Conservation (phyloP, 2,329 filamentous ascomycete species). For the Ilyonectria sp. region DNA sequence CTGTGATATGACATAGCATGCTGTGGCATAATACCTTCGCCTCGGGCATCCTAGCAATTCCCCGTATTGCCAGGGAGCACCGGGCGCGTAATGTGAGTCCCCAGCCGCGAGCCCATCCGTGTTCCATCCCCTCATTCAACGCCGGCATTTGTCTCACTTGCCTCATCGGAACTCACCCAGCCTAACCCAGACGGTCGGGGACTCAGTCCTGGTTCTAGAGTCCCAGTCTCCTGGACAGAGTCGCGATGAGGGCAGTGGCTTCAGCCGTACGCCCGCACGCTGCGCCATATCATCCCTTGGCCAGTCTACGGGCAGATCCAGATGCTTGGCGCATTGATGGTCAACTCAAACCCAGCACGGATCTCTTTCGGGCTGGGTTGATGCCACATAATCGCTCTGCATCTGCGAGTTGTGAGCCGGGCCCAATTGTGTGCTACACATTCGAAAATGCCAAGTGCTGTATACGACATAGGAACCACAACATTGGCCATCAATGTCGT, state of each 20-base stretch:
- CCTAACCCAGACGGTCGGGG: conserved; percentile 8
- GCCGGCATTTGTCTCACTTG: conserved; percentile 23
- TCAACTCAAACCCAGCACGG: conserved; percentile 7
- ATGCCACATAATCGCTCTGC: conserved; percentile 3
- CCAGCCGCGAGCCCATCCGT: conserved; percentile 8
- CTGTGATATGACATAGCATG: conserved; percentile 1
- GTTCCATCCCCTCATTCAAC: conserved; percentile 23
- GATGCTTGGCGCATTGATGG: conserved; percentile 11
- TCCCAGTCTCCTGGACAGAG: conserved; percentile 1
- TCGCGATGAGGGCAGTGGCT: conserved; percentile 9
- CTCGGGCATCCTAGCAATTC: conserved; percentile 1
- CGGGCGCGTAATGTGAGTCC: conserved; percentile 1
- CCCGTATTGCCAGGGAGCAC: conserved; percentile 9
- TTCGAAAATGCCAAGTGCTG: not conserved
- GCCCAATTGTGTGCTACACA: conserved; percentile 17
- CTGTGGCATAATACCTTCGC: conserved; percentile 2
- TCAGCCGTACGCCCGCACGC: conserved; percentile 13
- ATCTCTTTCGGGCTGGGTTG: conserved; percentile 5
- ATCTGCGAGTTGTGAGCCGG: conserved; percentile 3
- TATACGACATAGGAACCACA: conserved; percentile 5
- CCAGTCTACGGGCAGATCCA: not conserved
- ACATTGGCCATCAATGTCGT: conserved; percentile 3
- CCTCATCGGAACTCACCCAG: conserved; percentile 17
- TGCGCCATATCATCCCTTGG: conserved; percentile 3
- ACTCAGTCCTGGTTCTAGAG: conserved; percentile 13